Evolutionary conservation across 352 stramenopile genomes (phyloP).

Genomic region (Phytophthora foliorum): DNA sequence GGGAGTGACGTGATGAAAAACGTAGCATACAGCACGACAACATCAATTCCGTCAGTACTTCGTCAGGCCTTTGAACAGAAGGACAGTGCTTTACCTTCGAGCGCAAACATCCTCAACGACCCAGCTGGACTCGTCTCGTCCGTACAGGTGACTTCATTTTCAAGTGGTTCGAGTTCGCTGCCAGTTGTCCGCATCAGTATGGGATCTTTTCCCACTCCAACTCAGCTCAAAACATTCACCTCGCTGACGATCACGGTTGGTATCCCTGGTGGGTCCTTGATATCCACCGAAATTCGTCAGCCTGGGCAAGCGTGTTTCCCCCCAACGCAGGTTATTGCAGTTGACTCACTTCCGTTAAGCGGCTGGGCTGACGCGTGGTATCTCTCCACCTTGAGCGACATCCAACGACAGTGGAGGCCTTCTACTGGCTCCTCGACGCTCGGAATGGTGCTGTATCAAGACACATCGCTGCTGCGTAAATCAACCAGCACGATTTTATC

Average conservation of each 20-base stretch:
- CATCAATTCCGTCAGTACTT: conserved; percentile 36
- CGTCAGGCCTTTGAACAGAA: conserved; percentile 39
- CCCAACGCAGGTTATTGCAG: conserved; percentile 7
- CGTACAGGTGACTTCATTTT: conserved; percentile 33
- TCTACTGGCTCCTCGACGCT: conserved; percentile 22
- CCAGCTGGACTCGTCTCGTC: conserved; percentile 28
- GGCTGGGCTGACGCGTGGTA: conserved; percentile 66
- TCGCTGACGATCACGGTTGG: conserved; percentile 31
- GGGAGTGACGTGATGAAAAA: conserved; percentile 29
- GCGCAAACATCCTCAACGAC: conserved; percentile 37
- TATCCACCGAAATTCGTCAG: conserved; percentile 40
- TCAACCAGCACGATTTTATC: conserved; percentile 49
- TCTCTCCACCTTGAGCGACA: conserved; percentile 40
- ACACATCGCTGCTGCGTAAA: conserved; percentile 49
- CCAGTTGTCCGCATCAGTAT: conserved; percentile 43
- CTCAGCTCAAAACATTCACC: conserved; percentile 9
- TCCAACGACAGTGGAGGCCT: conserved; percentile 42
- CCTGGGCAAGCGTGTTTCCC: conserved; percentile 50
- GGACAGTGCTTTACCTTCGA: conserved; percentile 34
- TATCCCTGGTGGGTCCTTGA: conserved; percentile 36
- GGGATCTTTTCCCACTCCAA: conserved; percentile 21
- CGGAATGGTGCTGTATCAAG: conserved; percentile 27
- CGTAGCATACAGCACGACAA: conserved; percentile 25
- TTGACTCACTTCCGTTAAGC: conserved; percentile 46
- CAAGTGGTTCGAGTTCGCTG: conserved; percentile 35